Percentiles rank a stretch among this genome's conserved stretches.
Evolutionary conservation across 495 filamentous ascomycete genomes (phyloP).

Genomic region (Annulohypoxylon moriforme): DNA sequence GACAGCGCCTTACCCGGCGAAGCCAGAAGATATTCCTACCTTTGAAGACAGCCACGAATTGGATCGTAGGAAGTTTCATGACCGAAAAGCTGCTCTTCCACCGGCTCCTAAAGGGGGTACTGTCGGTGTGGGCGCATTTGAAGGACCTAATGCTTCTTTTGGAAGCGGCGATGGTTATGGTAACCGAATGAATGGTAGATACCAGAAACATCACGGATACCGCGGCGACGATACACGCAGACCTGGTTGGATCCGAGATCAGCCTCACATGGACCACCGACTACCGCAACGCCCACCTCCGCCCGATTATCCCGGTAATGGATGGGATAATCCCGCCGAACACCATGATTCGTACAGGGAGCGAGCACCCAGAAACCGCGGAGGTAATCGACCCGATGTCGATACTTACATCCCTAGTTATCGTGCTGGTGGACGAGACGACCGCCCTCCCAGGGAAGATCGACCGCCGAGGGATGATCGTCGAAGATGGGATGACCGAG

Average conservation of each 20-base stretch:
- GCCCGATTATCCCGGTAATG: conserved; percentile 51
- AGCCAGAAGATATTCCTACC: conserved; percentile 81
- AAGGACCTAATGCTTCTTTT: conserved; percentile 62
- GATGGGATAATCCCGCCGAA: conserved; percentile 53
- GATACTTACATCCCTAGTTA: conserved; percentile 74
- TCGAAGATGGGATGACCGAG: conserved; percentile 58
- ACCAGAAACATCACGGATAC: conserved; percentile 49
- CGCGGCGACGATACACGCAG: conserved; percentile 56
- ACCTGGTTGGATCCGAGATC: conserved; percentile 55
- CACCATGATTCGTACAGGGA: conserved; percentile 53
- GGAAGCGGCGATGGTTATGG: conserved; percentile 60
- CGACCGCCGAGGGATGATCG: conserved; percentile 54
- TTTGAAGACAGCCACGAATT: conserved; percentile 97
- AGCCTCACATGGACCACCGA: conserved; percentile 57
- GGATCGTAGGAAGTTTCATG: conserved; percentile 87
- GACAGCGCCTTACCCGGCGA: conserved; percentile 78
- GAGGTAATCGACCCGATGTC: conserved; percentile 55
- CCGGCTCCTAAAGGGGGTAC: conserved; percentile 91
- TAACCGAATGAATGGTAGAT: conserved; percentile 56
- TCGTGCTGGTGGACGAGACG: conserved; percentile 48
- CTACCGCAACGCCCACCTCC: conserved; percentile 60
- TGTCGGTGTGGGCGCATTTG: conserved; percentile 78
- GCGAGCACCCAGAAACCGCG: conserved; percentile 50
- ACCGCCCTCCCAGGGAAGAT: conserved; percentile 47
- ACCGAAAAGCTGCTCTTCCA: conserved; percentile 79